Evolutionary conservation across 345 rosid species (phyloP).

Genomic region (Triadica sebifera): DNA sequence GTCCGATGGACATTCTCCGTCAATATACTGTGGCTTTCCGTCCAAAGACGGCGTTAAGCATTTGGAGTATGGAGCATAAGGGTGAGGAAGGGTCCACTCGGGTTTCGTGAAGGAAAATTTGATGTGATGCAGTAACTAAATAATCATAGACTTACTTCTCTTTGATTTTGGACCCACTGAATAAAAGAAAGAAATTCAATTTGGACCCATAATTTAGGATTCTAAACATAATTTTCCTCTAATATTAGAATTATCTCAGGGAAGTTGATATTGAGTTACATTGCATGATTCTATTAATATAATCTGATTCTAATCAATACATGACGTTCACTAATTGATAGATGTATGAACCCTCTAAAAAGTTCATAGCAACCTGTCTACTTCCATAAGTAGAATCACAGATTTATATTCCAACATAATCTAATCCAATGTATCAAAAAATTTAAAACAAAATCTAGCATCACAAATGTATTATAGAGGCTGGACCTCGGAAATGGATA

Average conservation of each 20-base stretch:
- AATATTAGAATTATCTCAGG: neutral
- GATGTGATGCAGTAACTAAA: slow-evolving; percentile 36
- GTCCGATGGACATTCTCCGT: slow-evolving; percentile 9
- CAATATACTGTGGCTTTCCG: slow-evolving; percentile 24
- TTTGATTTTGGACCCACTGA: neutral
- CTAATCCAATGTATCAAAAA: too few relatives aligned
- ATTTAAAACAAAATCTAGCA: too few relatives aligned
- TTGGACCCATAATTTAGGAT: slow-evolving; percentile 1
- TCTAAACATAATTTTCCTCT: neutral
- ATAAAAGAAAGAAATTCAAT: neutral
- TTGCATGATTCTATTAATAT: slow-evolving; percentile 5
- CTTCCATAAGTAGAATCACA: neutral
- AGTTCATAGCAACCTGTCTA: neutral
- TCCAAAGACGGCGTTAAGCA: slow-evolving; percentile 35
- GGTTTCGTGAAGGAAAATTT: slow-evolving; percentile 26
- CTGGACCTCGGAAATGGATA: too few relatives aligned
- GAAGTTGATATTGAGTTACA: neutral
- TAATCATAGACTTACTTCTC: neutral
- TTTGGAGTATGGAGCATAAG: slow-evolving; percentile 7
- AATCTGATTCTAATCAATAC: neutral
- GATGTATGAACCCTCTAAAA: neutral
- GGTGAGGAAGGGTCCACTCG: slow-evolving; percentile 17
- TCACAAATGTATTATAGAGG: too few relatives aligned
- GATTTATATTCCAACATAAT: too few relatives aligned
- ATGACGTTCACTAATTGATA: neutral